Evolutionary conservation across 768 basidiomycete genomes (phyloP).

Genomic region (Lactifluus rugatus): DNA sequence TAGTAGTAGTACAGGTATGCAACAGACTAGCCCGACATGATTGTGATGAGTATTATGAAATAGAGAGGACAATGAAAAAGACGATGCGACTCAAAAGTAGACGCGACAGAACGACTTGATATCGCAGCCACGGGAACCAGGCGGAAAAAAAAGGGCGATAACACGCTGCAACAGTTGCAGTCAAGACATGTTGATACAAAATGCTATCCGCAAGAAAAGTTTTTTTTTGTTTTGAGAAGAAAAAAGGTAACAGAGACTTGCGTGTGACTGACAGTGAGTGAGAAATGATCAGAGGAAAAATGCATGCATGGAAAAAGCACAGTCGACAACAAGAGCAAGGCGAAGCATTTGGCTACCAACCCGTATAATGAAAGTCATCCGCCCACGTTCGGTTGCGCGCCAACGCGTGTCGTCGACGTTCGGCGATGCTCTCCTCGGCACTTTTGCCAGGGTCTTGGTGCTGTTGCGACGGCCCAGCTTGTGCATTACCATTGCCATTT

Average conservation of each 20-base stretch:
- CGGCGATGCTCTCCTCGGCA: slow-evolving; percentile 4
- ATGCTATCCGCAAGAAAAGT: slow-evolving; percentile 12
- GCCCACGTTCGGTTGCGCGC: slow-evolving; percentile 60
- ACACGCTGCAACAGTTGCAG: slow-evolving; percentile 5
- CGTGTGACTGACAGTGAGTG: background rate
- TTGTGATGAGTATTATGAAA: slow-evolving; percentile 18
- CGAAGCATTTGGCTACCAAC: slow-evolving; percentile 38
- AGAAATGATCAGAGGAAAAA: background rate
- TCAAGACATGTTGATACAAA: slow-evolving; percentile 15
- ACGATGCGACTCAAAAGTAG: background rate
- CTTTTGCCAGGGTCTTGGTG: background rate
- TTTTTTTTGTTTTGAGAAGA: no score
- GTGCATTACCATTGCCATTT: slow-evolving; percentile 5
- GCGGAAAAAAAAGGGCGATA: background rate
- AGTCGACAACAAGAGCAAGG: background rate
- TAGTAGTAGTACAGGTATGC: slow-evolving; percentile 21
- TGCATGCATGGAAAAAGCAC: background rate
- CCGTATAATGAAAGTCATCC: slow-evolving; percentile 54
- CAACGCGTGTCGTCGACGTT: slow-evolving; percentile 30
- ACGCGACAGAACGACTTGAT: background rate
- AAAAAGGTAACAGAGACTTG: background rate
- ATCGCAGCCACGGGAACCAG: background rate
- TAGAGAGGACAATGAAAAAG: background rate
- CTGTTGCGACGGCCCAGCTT: slow-evolving; percentile 24
- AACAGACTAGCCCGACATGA: slow-evolving; percentile 17